Evolutionary conservation across 2,329 filamentous ascomycete species (phyloP), one percentile per base, ranked within the genome.

Genomic region (Alternaria sp.): DNA sequence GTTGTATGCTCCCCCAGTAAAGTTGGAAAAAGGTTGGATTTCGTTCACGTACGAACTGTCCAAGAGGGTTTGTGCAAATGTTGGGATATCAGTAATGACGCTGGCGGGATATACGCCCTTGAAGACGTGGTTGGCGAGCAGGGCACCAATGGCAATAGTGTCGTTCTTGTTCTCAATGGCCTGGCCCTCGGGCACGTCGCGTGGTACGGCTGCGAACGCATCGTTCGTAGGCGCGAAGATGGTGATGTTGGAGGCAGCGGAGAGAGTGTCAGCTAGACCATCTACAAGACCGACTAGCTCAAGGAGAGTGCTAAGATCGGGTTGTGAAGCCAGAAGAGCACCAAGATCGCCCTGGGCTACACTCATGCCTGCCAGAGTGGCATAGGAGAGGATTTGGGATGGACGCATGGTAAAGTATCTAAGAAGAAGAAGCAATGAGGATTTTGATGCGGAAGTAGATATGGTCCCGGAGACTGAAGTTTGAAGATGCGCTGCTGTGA

Each of bases 1-100:
- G 16, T 89, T 82, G 26, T 85, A 81, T 67, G 88, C 87, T 2
- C 86, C 86, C 8, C 82, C 84, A 1, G 85, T 86, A 9, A 89
- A 82, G 60, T 87, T 87, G 63, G 83, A 80, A 67, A 84, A 89
- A 0, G 79, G 78, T 66, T 80, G 78, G 7, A 66, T 52, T 9
- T 53, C 34, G 36, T 63, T 63, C 39, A 70, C 61, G 44, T 81
- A 79, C 12, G 80, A 65, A 59, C 85, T 81, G n/a, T 79, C 82
- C 44, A 89, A 77, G 12, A 84, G 71, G 2, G 82, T 84, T 30
- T 80, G 80, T 2, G 80, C 68, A 66, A 86, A 85, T 0, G 72
- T 73, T 5, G 80, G 77, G 30, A 75, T 77, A 12, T 74, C 64
- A 11, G 67, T 77, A 43, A 81, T 75, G 4, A 77, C 72, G 14